Conservation (phyloP, 2,329 filamentous ascomycete species). For the Rachicladosporium sp. region DNA sequence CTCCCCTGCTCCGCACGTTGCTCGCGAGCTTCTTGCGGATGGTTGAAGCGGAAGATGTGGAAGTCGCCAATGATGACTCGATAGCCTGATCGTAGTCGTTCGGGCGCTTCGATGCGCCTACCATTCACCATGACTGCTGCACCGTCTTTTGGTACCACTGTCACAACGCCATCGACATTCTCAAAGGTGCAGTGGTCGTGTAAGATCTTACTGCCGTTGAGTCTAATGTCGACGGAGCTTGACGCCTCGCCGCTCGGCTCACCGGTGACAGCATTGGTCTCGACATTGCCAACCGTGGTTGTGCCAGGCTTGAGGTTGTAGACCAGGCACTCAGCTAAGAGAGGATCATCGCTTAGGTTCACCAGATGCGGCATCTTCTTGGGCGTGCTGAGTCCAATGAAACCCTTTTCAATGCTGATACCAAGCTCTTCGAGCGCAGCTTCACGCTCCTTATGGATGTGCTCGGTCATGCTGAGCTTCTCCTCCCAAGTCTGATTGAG, state of each 20-base stretch:
- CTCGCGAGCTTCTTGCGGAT: constrained; percentile 87
- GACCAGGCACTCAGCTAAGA: constrained; percentile 88
- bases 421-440: constrained; percentile 89
- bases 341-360: constrained; percentile 70
- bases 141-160: constrained; percentile 75
- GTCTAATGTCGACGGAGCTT: constrained; percentile 65
- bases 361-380: constrained; percentile 99
- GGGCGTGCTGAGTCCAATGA: constrained; percentile 84
- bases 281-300: constrained; percentile 89
- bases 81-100: constrained; percentile 78
- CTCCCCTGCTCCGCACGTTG: constrained; percentile 69
- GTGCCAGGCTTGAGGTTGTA: constrained; percentile 96
- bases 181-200: constrained; percentile 91
- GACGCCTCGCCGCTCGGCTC: constrained; percentile 1
- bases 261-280: constrained; percentile 44
- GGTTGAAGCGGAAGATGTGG: constrained; percentile 97
- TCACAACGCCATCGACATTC: constrained; percentile 86
- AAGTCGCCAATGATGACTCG: constrained; percentile 95
- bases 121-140: constrained; percentile 98
- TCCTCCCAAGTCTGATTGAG: constrained; percentile 99
- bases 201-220: constrained; percentile 88
- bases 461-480: constrained; percentile 86
- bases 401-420: constrained; percentile 98
- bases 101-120: constrained; percentile 73
- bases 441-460: constrained; percentile 95